Evolutionary conservation across 176 grass and related monocot species (phyloP).

Genomic region (Oryza nivara): DNA sequence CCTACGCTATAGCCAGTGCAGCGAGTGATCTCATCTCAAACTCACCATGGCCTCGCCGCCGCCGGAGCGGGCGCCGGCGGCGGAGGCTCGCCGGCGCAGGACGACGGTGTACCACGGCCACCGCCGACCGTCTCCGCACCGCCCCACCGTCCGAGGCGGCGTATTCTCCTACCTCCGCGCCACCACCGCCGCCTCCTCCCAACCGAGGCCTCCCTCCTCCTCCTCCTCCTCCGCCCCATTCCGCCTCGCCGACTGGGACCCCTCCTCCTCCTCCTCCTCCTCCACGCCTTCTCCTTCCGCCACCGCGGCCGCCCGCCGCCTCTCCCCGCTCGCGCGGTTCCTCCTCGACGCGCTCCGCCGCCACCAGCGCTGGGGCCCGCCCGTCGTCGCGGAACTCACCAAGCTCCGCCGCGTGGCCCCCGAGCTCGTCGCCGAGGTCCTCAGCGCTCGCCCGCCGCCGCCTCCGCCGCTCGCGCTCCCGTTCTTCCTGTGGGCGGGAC

Average conservation of each 20-base stretch:
- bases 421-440: slow-evolving; percentile 63
- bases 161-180: slow-evolving; percentile 48
- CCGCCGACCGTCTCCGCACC: slow-evolving; percentile 63
- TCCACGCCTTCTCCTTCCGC: neutral
- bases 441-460: slow-evolving; percentile 49
- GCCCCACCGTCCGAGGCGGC: slow-evolving; percentile 59
- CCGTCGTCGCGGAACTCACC: slow-evolving; percentile 63
- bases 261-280: slow-evolving; percentile 18
- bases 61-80: neutral
- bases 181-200: neutral
- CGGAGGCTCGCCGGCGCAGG: neutral
- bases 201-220: neutral
- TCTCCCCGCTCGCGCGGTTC: slow-evolving; percentile 72
- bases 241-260: slow-evolving; percentile 59
- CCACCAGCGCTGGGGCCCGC: slow-evolving; percentile 64
- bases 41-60: slow-evolving; percentile 35
- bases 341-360: slow-evolving; percentile 72
- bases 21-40: neutral
- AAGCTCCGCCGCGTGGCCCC: slow-evolving; percentile 78
- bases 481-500: slow-evolving; percentile 87
- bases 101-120: slow-evolving; percentile 75
- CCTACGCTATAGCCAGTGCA: too few relatives aligned
- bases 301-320: slow-evolving; percentile 52
- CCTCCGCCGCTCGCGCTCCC: slow-evolving; percentile 66
- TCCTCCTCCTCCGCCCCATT: slow-evolving; percentile 17